A percentile compares a stretch with the other conserved stretches of the same genome.
These are phyloP conservation scores for Aspergillus pseudotamarii DNA, from an alignment of 2,329 filamentous ascomycete species.

Conservation along the genomic window DNA sequence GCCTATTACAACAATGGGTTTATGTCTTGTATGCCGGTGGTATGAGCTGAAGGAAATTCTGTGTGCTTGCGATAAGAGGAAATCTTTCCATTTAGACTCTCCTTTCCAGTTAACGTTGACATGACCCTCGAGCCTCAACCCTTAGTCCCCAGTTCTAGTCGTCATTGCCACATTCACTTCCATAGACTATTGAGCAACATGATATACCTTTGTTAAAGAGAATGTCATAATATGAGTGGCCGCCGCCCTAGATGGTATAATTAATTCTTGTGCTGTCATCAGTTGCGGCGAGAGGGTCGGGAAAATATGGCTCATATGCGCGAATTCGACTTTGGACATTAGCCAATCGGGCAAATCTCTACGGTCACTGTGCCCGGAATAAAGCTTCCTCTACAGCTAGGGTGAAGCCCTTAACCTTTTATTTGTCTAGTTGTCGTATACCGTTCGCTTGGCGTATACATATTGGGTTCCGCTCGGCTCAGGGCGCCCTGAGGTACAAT, in stretches of 20 bases:
- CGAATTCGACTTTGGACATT: background rate
- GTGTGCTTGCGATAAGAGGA: no score
- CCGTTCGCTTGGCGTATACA: background rate
- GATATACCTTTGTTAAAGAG: no score
- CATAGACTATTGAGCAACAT: no score
- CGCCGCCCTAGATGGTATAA: background rate
- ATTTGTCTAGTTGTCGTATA: background rate
- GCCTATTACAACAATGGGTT: no score
- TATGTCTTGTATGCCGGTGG: no score
- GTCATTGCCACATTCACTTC: no score
- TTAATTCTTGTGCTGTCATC: background rate
- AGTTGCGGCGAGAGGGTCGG: accelerated
- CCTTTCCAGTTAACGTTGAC: no score
- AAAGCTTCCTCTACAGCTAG: background rate
- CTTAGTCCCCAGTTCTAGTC: no score
- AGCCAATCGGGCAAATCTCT: background rate
- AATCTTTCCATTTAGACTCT: no score
- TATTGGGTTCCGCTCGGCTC: background rate
- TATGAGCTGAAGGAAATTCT: no score
- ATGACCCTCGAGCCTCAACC: no score
- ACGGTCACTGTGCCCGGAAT: background rate
- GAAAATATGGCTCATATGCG: background rate
- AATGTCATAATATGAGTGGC: no score
- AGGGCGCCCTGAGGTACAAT: background rate
- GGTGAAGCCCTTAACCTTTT: background rate